Evolutionary conservation across 2,329 filamentous ascomycete genomes (phyloP).

Genomic region (Colletotrichum navitas): DNA sequence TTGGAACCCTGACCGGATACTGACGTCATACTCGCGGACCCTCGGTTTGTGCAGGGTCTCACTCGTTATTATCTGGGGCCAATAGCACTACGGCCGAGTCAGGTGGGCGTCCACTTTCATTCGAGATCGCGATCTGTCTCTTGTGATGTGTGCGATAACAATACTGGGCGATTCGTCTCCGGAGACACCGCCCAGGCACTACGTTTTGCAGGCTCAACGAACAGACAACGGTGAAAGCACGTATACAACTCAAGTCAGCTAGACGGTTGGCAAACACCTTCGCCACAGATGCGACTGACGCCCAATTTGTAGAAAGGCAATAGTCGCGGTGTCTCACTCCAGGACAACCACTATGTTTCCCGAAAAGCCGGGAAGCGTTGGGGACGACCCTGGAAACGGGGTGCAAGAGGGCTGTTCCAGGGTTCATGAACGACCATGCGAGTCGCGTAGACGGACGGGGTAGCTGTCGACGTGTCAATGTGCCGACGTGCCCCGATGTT

Average conservation of each 20-base stretch:
- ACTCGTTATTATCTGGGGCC: constrained; percentile 7
- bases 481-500: not conserved
- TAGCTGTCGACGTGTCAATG: not conserved
- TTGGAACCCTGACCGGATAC: constrained; percentile 17
- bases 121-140: constrained; percentile 19
- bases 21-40: constrained; percentile 37
- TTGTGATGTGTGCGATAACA: not conserved
- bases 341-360: not conserved
- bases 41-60: constrained; percentile 36
- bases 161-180: not conserved
- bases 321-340: constrained; percentile 1
- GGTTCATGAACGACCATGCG: constrained; percentile 3
- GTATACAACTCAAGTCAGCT: not conserved
- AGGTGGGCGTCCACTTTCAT: constrained; percentile 24
- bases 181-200: not conserved
- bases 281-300: not conserved
- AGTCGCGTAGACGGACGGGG: not conserved
- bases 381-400: constrained; percentile 22
- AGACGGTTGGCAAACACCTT: constrained; percentile 1
- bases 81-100: constrained; percentile 33
- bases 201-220: constrained; percentile 4
- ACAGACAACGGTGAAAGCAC: constrained; percentile 3
- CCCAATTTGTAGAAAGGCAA: not conserved
- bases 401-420: constrained; percentile 9
- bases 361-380: constrained; percentile 17